Evolutionary conservation across 352 stramenopile species (phyloP).

Genomic region (Phytophthora kernoviae): DNA sequence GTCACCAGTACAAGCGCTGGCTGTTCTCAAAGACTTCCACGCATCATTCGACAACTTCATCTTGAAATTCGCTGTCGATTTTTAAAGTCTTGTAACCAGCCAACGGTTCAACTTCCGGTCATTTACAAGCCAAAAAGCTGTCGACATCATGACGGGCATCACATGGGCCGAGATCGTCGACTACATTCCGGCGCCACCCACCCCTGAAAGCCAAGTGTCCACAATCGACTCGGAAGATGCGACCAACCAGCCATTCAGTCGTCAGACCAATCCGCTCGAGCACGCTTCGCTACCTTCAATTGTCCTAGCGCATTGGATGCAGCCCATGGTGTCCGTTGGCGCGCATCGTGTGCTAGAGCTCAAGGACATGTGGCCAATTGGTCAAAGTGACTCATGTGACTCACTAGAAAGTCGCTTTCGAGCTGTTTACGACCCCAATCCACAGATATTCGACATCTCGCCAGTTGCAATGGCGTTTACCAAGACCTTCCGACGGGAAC

Average conservation of each 20-base stretch:
- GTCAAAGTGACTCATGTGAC: conserved; percentile 30
- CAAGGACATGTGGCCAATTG: conserved; percentile 47
- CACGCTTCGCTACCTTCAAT: conserved; percentile 34
- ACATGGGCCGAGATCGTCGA: conserved; percentile 13
- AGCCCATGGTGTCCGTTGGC: conserved; percentile 43
- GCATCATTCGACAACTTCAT: not conserved
- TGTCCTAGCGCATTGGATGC: conserved; percentile 39
- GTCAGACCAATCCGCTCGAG: conserved; percentile 24
- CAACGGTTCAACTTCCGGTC: not conserved
- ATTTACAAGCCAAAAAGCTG: not conserved
- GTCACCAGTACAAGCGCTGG: no score
- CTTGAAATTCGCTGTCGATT: not conserved
- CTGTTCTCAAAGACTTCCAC: not conserved
- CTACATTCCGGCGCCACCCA: conserved; percentile 14
- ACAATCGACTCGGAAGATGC: conserved; percentile 5
- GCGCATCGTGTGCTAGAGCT: conserved; percentile 40
- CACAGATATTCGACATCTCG: conserved; percentile 21
- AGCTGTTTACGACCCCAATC: conserved; percentile 18
- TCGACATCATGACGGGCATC: conserved; percentile 3
- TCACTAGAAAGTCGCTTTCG: conserved; percentile 32
- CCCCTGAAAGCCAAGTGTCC: conserved; percentile 9
- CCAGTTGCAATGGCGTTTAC: conserved; percentile 5
- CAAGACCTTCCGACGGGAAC: conserved; percentile 14
- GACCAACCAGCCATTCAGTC: conserved; percentile 10
- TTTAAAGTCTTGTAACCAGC: not conserved